Evolutionary conservation across 2,329 filamentous ascomycete species (phyloP), one percentile per base, ranked within the genome.

Genomic region (Colletotrichum sp.): DNA sequence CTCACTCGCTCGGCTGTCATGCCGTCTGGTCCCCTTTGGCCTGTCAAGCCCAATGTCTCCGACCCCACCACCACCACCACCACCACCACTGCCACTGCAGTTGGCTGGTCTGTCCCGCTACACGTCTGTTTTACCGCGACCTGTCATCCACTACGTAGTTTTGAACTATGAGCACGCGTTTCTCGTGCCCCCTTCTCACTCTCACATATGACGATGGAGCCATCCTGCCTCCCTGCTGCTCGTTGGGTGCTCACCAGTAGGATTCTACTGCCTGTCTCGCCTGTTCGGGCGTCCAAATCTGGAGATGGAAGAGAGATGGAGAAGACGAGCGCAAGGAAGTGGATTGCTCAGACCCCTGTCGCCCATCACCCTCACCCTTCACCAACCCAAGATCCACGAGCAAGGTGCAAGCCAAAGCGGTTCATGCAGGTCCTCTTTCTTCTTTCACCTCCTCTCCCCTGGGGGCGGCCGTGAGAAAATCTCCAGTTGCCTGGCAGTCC

Each of bases 381-480:
- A 64, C 69, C 73, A 72, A 68, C 69, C 59, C 30, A 55, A 65
- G 70, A 75, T 75, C 70, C 73, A 34, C 55, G 64, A 63, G 39
- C 39, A 48, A 60, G 57, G 39, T 48, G 39, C 39, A 72, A 61
- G 73, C 73, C 32, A 44, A 74, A 71, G 68, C 65, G 68, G 77
- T 78, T 78, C 77, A 77, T 78, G 77, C 77, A 78, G 75, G 77
- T 77, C 74, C 71, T 74, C 57, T 77, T 78, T 67, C 77, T 78
- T 75, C 68, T 77, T 67, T 68, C 48, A 27, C 30, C 67, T 60
- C 25, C 19, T 52, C 60, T 64, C 44, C 44, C 44, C 44, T 22
- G 44, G 44, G 44, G 44, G 44, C 63, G 27, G 68, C 61, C 72
- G 28, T 19, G 39, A 12, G n/a, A 57, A 57, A 74, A 36, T 57